phyloP scores from a whole-genome alignment of 2,329 filamentous ascomycete species.

The Zymoseptoria brevis region DNA sequence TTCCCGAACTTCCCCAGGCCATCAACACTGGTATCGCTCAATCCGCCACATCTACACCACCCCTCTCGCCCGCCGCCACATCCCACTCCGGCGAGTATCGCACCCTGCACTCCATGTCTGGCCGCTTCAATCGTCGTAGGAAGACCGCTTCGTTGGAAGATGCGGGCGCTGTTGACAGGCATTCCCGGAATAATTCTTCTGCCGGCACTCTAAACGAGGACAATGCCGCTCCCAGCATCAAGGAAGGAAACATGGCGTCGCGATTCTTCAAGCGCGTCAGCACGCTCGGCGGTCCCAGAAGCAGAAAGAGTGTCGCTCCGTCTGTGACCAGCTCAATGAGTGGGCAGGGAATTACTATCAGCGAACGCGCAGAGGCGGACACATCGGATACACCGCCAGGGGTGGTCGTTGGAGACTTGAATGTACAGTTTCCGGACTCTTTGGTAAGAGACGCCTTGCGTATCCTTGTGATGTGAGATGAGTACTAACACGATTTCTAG shows the following conservation, averaged over 20 bases:
- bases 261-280: constrained; percentile 59
- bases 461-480: neutral
- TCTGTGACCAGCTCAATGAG: constrained; percentile 8
- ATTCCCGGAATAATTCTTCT: constrained; percentile 8
- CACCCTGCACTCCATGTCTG: constrained; percentile 13
- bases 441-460: constrained; percentile 41
- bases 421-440: constrained; percentile 94
- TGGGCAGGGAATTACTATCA: constrained; percentile 1
- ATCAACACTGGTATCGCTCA: neutral
- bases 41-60: constrained; percentile 9
- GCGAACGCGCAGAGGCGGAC: constrained; percentile 13
- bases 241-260: constrained; percentile 45
- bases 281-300: constrained; percentile 34
- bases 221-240: constrained; percentile 33
- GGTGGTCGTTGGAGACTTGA: constrained; percentile 77
- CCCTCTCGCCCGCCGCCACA: constrained; percentile 12
- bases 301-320: constrained; percentile 31
- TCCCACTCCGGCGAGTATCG: constrained; percentile 15
- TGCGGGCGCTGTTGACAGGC: neutral
- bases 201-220: constrained; percentile 31
- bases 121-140: constrained; percentile 9
- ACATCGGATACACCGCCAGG: constrained; percentile 43
- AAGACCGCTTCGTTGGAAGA: neutral
- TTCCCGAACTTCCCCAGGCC: neutral
- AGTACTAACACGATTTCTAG: constrained; percentile 23